Percentiles rank a stretch among this genome's conserved stretches.
These are phyloP conservation scores for Neospermospora avenae DNA, from an alignment of 2,329 filamentous ascomycete species.

Conservation along the genomic window DNA sequence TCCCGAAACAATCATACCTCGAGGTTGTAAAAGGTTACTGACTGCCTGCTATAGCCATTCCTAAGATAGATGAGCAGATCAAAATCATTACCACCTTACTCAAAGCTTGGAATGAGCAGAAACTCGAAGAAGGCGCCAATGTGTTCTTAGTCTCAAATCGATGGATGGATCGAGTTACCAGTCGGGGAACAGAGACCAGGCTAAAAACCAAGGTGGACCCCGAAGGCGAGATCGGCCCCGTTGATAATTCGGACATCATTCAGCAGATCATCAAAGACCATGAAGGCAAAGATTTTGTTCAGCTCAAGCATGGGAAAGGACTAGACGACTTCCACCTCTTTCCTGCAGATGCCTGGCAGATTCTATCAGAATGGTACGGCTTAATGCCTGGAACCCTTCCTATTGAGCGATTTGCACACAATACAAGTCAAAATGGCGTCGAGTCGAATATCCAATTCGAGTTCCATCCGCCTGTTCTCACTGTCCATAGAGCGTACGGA, in stretches of 20 bases:
- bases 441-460: conserved; percentile 74
- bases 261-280: conserved; percentile 54
- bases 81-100: conserved; percentile 64
- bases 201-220: conserved; percentile 56
- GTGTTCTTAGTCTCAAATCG: conserved; percentile 74
- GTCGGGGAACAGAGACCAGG: conserved; percentile 58
- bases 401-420: conserved; percentile 74
- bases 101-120: conserved; percentile 44
- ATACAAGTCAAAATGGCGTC: conserved; percentile 59
- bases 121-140: conserved; percentile 66
- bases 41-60: conserved; percentile 30
- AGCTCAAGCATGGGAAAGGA: conserved; percentile 66
- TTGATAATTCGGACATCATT: conserved; percentile 85
- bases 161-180: conserved; percentile 74
- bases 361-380: conserved; percentile 81
- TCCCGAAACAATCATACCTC: not conserved
- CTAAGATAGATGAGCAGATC: conserved; percentile 67
- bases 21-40: not conserved
- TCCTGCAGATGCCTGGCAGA: conserved; percentile 75
- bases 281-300: conserved; percentile 58
- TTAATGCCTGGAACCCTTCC: conserved; percentile 64
- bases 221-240: conserved; percentile 63
- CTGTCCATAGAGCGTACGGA: conserved; percentile 72
- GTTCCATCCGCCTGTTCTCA: conserved; percentile 79
- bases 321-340: conserved; percentile 75